Conservation (phyloP, 306 rosid species). For the Sicyos baderoa region DNA sequence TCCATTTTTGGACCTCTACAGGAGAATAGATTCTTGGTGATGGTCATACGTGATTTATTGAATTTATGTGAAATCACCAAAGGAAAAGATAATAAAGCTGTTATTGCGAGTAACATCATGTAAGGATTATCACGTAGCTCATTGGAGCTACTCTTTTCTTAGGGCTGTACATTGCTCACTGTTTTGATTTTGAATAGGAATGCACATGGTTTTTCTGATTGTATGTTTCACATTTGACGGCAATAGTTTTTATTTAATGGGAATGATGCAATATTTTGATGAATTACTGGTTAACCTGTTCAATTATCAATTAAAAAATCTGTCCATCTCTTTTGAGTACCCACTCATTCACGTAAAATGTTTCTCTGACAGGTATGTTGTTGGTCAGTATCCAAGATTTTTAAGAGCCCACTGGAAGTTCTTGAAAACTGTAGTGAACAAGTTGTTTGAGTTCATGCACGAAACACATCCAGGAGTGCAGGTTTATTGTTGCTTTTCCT, state of each 20-base stretch:
- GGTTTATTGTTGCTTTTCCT: slow-evolving; percentile 39
- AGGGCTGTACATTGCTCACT: not conserved
- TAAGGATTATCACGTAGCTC: slow-evolving; percentile 27
- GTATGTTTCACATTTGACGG: not conserved
- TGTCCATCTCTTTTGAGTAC: not conserved
- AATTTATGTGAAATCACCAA: slow-evolving; percentile 90
- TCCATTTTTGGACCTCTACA: slow-evolving; percentile 31
- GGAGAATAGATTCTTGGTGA: slow-evolving; percentile 98
- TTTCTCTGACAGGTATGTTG: slow-evolving; percentile 72
- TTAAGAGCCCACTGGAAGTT: slow-evolving; percentile 97
- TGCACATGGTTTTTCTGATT: not conserved
- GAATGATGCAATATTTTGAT: not conserved
- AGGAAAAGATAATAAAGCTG: slow-evolving; percentile 98
- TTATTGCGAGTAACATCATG: slow-evolving; percentile 97
- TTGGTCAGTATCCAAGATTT: slow-evolving; percentile 94
- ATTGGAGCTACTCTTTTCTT: slow-evolving; percentile 1
- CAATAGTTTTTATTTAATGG: not conserved
- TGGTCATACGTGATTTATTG: slow-evolving; percentile 94
- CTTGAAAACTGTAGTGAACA: slow-evolving; percentile 86
- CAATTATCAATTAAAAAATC: not conserved
- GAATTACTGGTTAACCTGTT: not conserved
- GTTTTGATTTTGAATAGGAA: not conserved
- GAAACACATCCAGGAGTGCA: slow-evolving; percentile 99
- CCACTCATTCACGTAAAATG: not conserved
- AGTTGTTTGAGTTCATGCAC: slow-evolving; percentile 96